These are phyloP conservation scores for Clonostachys rosea DNA, from an alignment of 2,329 filamentous ascomycete species.

Conservation along the genomic window DNA sequence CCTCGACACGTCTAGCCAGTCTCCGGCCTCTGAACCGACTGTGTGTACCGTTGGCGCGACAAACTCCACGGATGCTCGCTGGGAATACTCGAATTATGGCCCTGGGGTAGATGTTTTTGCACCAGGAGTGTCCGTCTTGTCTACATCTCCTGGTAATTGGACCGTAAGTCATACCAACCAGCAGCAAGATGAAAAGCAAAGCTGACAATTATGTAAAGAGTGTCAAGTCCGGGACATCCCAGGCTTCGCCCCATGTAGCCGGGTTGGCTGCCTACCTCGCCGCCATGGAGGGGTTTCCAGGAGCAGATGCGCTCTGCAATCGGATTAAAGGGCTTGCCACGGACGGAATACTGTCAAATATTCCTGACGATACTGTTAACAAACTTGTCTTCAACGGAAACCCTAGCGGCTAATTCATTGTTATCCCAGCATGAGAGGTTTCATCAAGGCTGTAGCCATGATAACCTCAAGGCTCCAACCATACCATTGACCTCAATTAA, in stretches of 20 bases:
- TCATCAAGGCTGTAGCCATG: too few relatives aligned
- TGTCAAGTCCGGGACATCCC: constrained; percentile 1
- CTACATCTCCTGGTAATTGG: constrained; percentile 34
- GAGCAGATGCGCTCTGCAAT: constrained; percentile 44
- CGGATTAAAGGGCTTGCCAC: constrained; percentile 58
- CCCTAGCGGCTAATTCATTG: background rate
- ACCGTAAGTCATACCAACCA: constrained; percentile 13
- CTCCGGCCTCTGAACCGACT: constrained; percentile 48
- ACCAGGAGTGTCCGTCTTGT: constrained; percentile 47
- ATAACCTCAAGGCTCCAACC: too few relatives aligned
- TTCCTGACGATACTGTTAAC: constrained; percentile 24
- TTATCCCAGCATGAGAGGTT: too few relatives aligned
- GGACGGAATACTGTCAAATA: constrained; percentile 18
- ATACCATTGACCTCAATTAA: too few relatives aligned
- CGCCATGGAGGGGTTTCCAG: constrained; percentile 39
- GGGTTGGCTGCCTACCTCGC: constrained; percentile 67
- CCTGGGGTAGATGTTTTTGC: constrained; percentile 47
- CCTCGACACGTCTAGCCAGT: constrained; percentile 39
- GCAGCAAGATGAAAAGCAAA: too few relatives aligned
- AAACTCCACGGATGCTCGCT: constrained; percentile 40
- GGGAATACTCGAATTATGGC: constrained; percentile 57
- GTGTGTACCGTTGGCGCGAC: constrained; percentile 58
- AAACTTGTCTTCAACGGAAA: constrained; percentile 24
- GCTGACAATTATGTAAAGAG: background rate
- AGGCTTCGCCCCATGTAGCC: constrained; percentile 60